Base-by-base conservation (phyloP, 2,329 filamentous ascomycete genomes). In the Exophiala aquamarina region DNA sequence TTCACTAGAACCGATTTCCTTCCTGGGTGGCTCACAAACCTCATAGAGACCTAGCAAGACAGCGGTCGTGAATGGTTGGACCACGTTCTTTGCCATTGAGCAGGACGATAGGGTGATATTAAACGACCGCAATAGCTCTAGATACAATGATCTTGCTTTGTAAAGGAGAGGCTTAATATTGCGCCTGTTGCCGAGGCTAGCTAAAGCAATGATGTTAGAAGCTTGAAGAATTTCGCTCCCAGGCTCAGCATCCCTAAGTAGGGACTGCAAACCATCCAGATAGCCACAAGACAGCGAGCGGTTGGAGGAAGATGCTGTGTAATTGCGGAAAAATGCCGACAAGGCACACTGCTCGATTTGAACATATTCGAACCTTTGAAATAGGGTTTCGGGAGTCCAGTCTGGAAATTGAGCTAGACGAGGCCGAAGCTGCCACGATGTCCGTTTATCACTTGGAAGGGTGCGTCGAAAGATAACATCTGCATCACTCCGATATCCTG, bases 11-110 rank as follows among this genome's bases (percentile, higher is more conserved):
- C 13, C 15, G 18, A 32, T 26, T 6, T 6, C 11, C 23, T 26
- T 11, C 23, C 11, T 6, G 23, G 23, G 6, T 26, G 23, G 23
- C 11, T 11, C 11, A 31, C 39, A 14, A 26, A 54, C 51, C 42
- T 54, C 51, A 35, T 54, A 54, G 7, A 54, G 43, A 10, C 51
- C 51, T 8, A 54, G 40, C 32, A 54, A 15, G 10, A 45, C 41
- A 6, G 51, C 43, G 13, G 38, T 51, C 31, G 50, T 45, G 13
- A 54, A 38, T 4, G 38, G 38, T 29, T 53, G 41, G 18, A 40
- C 31, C 28, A 29, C 31, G 31, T 41, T 41, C 23, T 32, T 26
- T 10, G 13, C 21, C 15, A 28, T 20, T 8, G 34, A 14, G 15
- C 37, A 21, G 6, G 23, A 26, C 14, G 45, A 32, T 29, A 49